Conservation (phyloP, 2,329 filamentous ascomycete genomes). For the Mollisia scopiformis region DNA sequence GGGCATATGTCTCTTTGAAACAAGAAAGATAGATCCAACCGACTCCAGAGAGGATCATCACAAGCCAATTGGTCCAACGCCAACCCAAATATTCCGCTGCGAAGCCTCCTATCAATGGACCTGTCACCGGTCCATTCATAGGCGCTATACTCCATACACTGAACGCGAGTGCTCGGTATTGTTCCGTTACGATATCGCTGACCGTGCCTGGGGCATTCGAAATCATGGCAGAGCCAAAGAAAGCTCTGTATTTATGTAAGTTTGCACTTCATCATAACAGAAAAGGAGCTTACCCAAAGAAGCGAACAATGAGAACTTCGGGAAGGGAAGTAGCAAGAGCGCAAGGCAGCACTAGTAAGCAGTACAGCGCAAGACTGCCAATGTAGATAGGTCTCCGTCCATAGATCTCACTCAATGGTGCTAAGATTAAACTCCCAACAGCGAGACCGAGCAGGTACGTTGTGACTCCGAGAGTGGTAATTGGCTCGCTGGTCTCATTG, state of each 20-base stretch:
- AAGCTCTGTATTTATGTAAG: conserved; percentile 48
- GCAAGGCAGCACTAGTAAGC: conserved; percentile 71
- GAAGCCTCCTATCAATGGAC: conserved; percentile 81
- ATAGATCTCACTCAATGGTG: conserved; percentile 73
- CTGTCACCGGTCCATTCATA: conserved; percentile 71
- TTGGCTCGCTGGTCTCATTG: conserved; percentile 54
- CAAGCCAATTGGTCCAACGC: conserved; percentile 86
- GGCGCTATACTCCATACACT: conserved; percentile 84
- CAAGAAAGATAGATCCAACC: conserved; percentile 61
- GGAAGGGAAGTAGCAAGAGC: conserved; percentile 69
- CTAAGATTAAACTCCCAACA: conserved; percentile 70
- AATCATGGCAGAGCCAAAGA: conserved; percentile 80
- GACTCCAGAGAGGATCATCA: conserved; percentile 70
- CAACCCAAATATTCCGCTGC: conserved; percentile 78
- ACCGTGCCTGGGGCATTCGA: conserved; percentile 82
- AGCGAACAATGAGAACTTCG: conserved; percentile 71
- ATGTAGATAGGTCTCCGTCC: conserved; percentile 72
- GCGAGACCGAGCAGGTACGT: conserved; percentile 79
- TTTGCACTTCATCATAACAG: conserved; percentile 8
- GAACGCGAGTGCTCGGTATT: conserved; percentile 81
- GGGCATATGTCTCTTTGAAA: conserved; percentile 77
- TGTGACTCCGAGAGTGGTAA: conserved; percentile 77
- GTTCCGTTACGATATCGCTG: conserved; percentile 79
- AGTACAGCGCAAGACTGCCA: conserved; percentile 64
- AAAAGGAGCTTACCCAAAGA: conserved; percentile 61